Evolutionary conservation across 2,329 filamentous ascomycete genomes (phyloP).

Genomic region (Cercospora berteroae): DNA sequence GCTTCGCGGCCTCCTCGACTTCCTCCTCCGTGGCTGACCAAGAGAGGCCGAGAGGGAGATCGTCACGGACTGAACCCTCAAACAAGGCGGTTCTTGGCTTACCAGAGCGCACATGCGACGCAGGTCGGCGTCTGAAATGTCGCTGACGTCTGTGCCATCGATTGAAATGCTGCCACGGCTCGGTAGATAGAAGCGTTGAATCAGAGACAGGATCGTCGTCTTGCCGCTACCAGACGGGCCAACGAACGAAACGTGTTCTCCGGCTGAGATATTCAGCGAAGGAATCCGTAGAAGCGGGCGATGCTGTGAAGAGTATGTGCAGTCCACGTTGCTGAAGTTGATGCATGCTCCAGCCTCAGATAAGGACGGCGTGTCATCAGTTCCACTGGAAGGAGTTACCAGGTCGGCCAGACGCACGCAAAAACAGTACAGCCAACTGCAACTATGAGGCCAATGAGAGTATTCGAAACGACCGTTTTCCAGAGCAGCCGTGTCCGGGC

Average conservation of each 20-base stretch:
- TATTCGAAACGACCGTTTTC: neutral
- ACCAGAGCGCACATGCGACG: slow-evolving; percentile 46
- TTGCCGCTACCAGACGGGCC: slow-evolving; percentile 43
- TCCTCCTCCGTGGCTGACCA: slow-evolving; percentile 54
- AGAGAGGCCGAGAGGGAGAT: slow-evolving; percentile 30
- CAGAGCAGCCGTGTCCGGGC: neutral
- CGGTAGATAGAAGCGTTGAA: slow-evolving; percentile 58
- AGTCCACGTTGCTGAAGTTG: slow-evolving; percentile 57
- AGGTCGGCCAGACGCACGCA: slow-evolving; percentile 23
- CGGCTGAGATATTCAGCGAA: slow-evolving; percentile 21
- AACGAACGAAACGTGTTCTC: slow-evolving; percentile 43
- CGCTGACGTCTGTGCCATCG: slow-evolving; percentile 40
- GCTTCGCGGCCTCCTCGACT: slow-evolving; percentile 64
- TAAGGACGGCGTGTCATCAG: too few relatives aligned
- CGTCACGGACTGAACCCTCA: slow-evolving; percentile 44
- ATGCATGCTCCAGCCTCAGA: neutral
- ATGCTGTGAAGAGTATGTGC: slow-evolving; percentile 51
- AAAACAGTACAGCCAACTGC: neutral
- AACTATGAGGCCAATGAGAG: neutral
- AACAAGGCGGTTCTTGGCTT: slow-evolving; percentile 50
- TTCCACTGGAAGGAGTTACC: too few relatives aligned
- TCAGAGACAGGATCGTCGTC: slow-evolving; percentile 41
- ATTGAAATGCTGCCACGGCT: slow-evolving; percentile 62
- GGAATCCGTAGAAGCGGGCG: neutral
- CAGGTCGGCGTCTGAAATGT: slow-evolving; percentile 40